phyloP scores from a whole-genome alignment of 108 stramenopile genomes.

The Craspedostauros australis region DNA sequence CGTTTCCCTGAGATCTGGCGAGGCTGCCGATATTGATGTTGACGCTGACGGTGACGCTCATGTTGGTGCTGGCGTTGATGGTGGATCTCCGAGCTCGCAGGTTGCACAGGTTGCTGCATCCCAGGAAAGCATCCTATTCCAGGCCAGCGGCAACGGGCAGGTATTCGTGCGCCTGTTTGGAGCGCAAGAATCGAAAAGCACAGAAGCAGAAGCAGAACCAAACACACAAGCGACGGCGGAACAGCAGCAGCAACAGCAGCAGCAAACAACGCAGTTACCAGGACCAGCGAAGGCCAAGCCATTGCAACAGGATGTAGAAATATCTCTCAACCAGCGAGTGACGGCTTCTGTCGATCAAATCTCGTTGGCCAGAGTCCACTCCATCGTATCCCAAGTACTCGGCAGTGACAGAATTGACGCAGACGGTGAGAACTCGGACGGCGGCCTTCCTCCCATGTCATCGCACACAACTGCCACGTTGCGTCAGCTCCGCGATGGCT shows the following conservation, averaged over 20 bases:
- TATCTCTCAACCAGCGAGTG: constrained; percentile 31
- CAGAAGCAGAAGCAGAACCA: background rate
- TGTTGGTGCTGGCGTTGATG: no score
- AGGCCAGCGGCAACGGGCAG: constrained; percentile 32
- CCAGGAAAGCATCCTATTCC: no score
- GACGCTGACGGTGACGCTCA: no score
- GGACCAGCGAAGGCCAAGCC: no score
- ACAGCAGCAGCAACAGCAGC: background rate
- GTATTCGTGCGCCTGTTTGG: constrained; percentile 31
- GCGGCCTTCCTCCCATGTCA: background rate
- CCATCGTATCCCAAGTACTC: constrained; percentile 1
- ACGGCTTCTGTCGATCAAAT: constrained; percentile 22
- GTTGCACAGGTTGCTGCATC: no score
- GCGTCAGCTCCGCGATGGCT: background rate
- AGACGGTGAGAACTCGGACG: background rate
- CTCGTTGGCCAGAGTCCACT: constrained; percentile 15
- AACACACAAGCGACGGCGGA: no score
- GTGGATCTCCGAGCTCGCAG: no score
- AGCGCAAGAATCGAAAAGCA: constrained; percentile 5
- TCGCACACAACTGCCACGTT: background rate
- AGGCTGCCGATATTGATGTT: no score
- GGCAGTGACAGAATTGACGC: constrained; percentile 1
- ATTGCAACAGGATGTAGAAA: constrained; percentile 36
- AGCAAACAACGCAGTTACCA: constrained; percentile 1
- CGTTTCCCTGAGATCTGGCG: no score